Evolutionary conservation across 2,329 filamentous ascomycete species (phyloP).

Genomic region (Epichloe sp.): DNA sequence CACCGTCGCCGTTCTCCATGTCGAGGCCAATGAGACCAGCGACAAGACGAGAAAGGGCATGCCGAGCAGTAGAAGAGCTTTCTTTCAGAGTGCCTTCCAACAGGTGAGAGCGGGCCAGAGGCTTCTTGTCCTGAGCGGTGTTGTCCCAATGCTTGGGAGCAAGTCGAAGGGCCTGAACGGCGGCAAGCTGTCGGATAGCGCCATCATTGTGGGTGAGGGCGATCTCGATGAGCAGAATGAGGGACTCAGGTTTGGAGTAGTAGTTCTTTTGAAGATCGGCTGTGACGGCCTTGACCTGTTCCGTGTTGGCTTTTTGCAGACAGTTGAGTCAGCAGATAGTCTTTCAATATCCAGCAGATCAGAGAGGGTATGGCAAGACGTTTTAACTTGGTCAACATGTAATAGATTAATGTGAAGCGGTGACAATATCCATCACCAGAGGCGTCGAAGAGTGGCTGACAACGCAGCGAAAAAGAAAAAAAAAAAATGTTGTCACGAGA

Average conservation of each 20-base stretch:
- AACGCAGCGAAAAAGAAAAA: neutral
- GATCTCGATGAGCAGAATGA: constrained; percentile 78
- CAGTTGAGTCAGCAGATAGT: constrained; percentile 20
- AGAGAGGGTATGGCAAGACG: no score
- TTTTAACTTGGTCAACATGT: no score
- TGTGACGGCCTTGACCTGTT: constrained; percentile 80
- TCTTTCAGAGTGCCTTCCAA: constrained; percentile 76
- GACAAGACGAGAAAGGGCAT: constrained; percentile 79
- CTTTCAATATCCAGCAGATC: neutral
- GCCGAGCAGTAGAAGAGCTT: constrained; percentile 60
- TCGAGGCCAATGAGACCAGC: constrained; percentile 78
- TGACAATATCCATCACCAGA: no score
- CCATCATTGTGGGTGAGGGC: constrained; percentile 63
- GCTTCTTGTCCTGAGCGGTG: constrained; percentile 62
- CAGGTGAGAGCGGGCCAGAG: constrained; percentile 66
- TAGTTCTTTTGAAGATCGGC: constrained; percentile 84
- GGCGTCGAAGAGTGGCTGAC: neutral
- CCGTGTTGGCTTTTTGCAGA: constrained; percentile 59
- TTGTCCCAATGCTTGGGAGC: constrained; percentile 76
- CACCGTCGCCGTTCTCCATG: constrained; percentile 57
- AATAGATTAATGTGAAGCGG: no score
- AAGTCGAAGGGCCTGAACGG: constrained; percentile 76
- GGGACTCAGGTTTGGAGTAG: constrained; percentile 73
- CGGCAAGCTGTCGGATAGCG: constrained; percentile 75
- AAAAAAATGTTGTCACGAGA: neutral